Base-by-base conservation (phyloP, 2,329 filamentous ascomycete species). In the Xylaria arbuscula region DNA sequence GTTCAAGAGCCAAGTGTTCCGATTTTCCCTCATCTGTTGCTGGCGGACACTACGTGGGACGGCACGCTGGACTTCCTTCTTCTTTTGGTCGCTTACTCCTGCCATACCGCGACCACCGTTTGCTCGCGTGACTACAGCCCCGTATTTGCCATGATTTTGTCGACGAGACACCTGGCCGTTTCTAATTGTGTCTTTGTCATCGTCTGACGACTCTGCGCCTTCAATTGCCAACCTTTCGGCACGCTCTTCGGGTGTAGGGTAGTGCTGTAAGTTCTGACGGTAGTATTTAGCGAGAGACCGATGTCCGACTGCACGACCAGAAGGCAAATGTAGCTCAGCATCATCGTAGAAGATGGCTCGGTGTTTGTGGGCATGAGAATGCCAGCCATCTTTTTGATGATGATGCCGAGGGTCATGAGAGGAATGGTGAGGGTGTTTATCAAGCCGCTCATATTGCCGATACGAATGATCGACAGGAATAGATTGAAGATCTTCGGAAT, bases 241-340 rank as follows among this genome's bases (percentile, higher is more conserved):
- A 62, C 92, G 90, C 81, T 97, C 94, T 67, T 92, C 91, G 0
- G 90, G 83, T 2, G 92, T 90, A 1, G 94, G 94, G 79, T 97
- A 91, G 79, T 89, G 92, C 80, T 92, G 90, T 51, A 99, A 85
- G 81, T 98, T 98, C 83, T 99, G 96, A 68, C 93, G 90, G 83
- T 90, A 99, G 82, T 98, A 98, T 73, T 88, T 90, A 77, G 92
- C 91, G 62, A 97, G 82, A 8, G 93, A 96, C 56, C 96, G 89
- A 79, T 99, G 96, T 47, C 96, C 96, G 45, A 97, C 94, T 8
- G 92, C 92, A 69, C 92, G 91, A 62, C 96, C 96, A 4, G 92
- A 93, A 1, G 96, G 96, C 13, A 99, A 88, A 77, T 99, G 94
- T 62, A 99, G 87, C 80, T 98, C 96, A 76, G 93, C 94, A 53